These are phyloP conservation scores for Catharanthus roseus DNA, from an alignment of 257 asterid species.

Conservation along the genomic window DNA sequence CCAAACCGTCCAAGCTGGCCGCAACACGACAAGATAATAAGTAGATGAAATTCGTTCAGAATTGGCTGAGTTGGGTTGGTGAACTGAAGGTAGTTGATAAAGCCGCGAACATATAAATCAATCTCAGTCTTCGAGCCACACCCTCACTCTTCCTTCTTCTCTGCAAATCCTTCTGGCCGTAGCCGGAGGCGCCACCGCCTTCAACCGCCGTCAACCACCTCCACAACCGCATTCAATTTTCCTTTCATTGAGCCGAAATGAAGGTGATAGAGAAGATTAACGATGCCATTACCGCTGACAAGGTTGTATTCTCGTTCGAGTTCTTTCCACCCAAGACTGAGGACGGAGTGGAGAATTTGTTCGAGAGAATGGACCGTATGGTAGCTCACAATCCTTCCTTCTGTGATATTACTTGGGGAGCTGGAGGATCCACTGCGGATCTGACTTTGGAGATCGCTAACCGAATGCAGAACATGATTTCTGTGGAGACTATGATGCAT, in stretches of 20 bases:
- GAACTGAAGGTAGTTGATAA: slow-evolving; percentile 1
- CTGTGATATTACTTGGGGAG: slow-evolving; percentile 99
- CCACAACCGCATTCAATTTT: background rate
- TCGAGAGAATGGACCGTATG: slow-evolving; percentile 96
- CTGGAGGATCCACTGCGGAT: slow-evolving; percentile 98
- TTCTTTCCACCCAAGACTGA: slow-evolving; percentile 98
- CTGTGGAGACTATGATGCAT: slow-evolving; percentile 99
- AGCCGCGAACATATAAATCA: background rate
- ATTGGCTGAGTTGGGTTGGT: background rate
- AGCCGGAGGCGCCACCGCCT: slow-evolving; percentile 2
- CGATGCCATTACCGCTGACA: slow-evolving; percentile 46
- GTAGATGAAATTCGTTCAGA: too few relatives aligned
- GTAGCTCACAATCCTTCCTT: slow-evolving; percentile 83
- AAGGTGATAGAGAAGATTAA: slow-evolving; percentile 92
- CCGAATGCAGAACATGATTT: slow-evolving; percentile 97
- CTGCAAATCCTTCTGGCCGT: background rate
- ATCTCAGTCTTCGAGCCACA: background rate
- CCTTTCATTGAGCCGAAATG: slow-evolving; percentile 27
- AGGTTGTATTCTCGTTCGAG: slow-evolving; percentile 84
- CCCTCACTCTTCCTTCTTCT: background rate
- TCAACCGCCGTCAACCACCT: background rate
- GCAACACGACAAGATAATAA: too few relatives aligned
- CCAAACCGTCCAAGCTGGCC: too few relatives aligned
- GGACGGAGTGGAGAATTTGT: slow-evolving; percentile 94
- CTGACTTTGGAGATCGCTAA: slow-evolving; percentile 92